Evolutionary conservation across 208 protist species (phyloP), one percentile per base, ranked within the genome.

Genomic region (Trypanosoma conorhini): DNA sequence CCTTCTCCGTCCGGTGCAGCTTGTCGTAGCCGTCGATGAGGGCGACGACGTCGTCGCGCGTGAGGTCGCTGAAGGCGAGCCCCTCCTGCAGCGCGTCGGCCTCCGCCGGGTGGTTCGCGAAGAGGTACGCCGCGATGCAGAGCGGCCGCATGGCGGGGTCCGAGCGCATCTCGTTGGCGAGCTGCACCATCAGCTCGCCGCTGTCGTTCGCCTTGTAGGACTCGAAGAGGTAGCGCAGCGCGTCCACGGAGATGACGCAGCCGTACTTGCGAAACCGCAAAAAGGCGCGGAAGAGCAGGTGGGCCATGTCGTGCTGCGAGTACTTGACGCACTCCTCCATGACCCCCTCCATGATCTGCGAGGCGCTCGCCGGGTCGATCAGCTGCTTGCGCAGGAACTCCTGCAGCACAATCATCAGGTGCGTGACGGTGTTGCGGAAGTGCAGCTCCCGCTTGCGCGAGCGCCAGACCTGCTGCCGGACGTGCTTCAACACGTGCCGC

Each of bases 371-470:
- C 5, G 90, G 86, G 0, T 46, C n/a, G 8, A 96, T 88, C 51
- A 91, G 83, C 30, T 83, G 74, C 67, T 82, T 81, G 52, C 95
- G 89, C n/a, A 97, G 80, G 59, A 77, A 80, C 9, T 87, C 81
- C 77, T 97, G 93, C 28, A 97, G 72, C 0, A 87, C 70, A 67
- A 97, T 97, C 89, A 95, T 97, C 21, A 95, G 77, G 70, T 89
- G 96, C 52, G 93, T 97, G 9, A 97, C 90, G 44, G 87, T 88
- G 72, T 95, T 97, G 33, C 93, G 93, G 63, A 97, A 97, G 59
- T 94, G 90, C 17, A 80, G 77, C 31, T 88, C 85, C 70, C 85
- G 86, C 28, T 82, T 70, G 2, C 89, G 81, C 0, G 90, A 95
- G 50, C 81, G 71, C 15, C 91, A 80, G 85, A 96, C 93, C 0